Conservation (phyloP, 768 basidiomycete species). For the Suillus subluteus region DNA sequence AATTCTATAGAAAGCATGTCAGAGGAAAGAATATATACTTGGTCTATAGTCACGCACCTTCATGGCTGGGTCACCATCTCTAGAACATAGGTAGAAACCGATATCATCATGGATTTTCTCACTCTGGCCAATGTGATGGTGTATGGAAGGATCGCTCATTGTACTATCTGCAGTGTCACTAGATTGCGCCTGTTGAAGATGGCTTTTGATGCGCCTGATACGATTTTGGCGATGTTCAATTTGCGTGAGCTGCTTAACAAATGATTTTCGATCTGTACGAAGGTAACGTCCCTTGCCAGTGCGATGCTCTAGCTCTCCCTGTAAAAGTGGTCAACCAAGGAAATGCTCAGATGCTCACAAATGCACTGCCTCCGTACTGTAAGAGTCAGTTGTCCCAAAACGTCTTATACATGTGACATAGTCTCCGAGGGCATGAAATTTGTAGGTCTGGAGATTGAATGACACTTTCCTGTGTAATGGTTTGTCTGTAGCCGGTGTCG, state of each 20-base stretch:
- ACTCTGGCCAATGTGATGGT: neutral
- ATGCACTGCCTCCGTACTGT: neutral
- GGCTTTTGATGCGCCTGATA: neutral
- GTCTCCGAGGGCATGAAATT: neutral
- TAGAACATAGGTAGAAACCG: neutral
- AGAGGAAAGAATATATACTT: neutral
- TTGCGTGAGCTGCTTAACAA: neutral
- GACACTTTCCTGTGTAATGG: neutral
- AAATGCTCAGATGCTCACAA: neutral
- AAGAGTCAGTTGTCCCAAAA: neutral
- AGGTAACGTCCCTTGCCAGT: conserved; percentile 1
- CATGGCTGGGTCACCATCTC: neutral
- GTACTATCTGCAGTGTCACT: no score
- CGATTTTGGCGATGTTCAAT: neutral
- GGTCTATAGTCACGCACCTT: neutral
- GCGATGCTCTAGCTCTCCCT: conserved; percentile 12
- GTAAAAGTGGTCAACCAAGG: neutral
- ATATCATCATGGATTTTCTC: neutral
- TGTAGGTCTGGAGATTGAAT: neutral
- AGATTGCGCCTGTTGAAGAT: neutral
- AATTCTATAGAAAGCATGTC: neutral
- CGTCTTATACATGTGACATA: neutral
- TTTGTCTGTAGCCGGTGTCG: neutral
- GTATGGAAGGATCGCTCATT: neutral
- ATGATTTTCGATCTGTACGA: neutral